phyloP scores from a whole-genome alignment of 1,139 yeast species.

The Hemisphaericaspora lyxosophila region DNA sequence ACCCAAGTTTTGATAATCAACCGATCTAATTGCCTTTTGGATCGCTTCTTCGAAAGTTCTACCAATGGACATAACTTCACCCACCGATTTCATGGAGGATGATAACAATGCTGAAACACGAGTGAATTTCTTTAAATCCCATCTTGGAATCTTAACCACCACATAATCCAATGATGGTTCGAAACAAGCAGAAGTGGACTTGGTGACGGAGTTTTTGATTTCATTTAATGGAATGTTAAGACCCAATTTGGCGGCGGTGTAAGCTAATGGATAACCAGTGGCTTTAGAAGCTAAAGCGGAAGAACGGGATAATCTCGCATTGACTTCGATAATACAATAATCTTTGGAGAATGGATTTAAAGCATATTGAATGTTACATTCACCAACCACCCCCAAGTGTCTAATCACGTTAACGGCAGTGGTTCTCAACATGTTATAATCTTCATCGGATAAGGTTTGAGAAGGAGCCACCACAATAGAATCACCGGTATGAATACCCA shows the following conservation, averaged over 20 bases:
- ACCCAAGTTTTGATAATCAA: slow-evolving; percentile 86
- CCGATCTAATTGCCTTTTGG: slow-evolving; percentile 95
- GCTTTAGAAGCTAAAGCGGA: slow-evolving; percentile 99
- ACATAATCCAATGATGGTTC: slow-evolving; percentile 98
- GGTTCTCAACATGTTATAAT: slow-evolving; percentile 96
- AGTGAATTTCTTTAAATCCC: slow-evolving; percentile 97
- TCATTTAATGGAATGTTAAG: slow-evolving; percentile 90
- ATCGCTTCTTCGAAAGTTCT: slow-evolving; percentile 97
- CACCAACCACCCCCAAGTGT: slow-evolving; percentile 99
- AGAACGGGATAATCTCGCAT: slow-evolving; percentile 96
- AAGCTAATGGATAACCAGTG: slow-evolving; percentile 97
- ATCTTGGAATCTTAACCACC: slow-evolving; percentile 97
- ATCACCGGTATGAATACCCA: slow-evolving; percentile 99
- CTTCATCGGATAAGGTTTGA: slow-evolving; percentile 95
- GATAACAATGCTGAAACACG: slow-evolving; percentile 86
- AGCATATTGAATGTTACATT: slow-evolving; percentile 97
- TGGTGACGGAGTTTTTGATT: slow-evolving; percentile 90
- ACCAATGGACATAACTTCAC: slow-evolving; percentile 98
- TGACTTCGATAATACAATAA: slow-evolving; percentile 96
- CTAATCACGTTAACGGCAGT: slow-evolving; percentile 97
- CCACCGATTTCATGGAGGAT: slow-evolving; percentile 97
- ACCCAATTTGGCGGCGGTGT: slow-evolving; percentile 97
- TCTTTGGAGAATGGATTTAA: slow-evolving; percentile 92
- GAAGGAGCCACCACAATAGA: slow-evolving; percentile 99
- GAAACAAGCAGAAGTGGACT: slow-evolving; percentile 93